Base-by-base conservation (phyloP, 2,329 filamentous ascomycete species). In the Pyricularia pennisetigena region DNA sequence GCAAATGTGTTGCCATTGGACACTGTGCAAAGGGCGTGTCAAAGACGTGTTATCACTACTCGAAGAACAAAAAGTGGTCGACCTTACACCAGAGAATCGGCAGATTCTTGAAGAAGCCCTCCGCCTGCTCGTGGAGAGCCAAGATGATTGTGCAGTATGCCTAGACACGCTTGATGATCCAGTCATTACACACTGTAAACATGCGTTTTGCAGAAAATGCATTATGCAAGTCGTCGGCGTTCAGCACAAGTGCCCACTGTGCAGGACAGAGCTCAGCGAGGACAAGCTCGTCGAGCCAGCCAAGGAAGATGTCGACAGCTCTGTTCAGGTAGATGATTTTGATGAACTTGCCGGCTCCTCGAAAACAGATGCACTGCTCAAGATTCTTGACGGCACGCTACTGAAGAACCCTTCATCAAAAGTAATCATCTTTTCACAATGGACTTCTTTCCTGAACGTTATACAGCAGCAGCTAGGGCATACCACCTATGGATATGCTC, bases 1-100 rank as follows among this genome's bases (percentile, higher is more conserved):
- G 23, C 93, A 97, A 78, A 86, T 91, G 76, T 97, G 93, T 78
- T 93, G 94, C 71, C 93, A 97, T 76, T 96, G 92, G 92, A 89
- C 90, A 9, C 84, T 97, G 12, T 92, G 91, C 74, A 90, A 88
- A 66, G 83, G 90, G 35, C 88, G 91, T 14, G 83, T 96, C n/a
- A 84, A 86, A 10, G 86, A 88, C n/a, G 83, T 97, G 26, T 82
- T 94, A 74, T 81, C 85, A 24, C 81, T 91, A 1, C 82, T 96
- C 2, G 89, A 92, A 62, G 83, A 86, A 20, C 82, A 90, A 71
- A 85, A 87, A 65, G 82, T 89, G 1, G 88, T 96, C 0, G 82
- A 85, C 0, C 82, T 96, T 28, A 94, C 87, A 2, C 83, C 86
- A 0, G 89, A 93, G 76, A 96, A 94, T 74, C 80, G 85, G 26